phyloP scores from a whole-genome alignment of 768 basidiomycete genomes.

The Lentinula sp. region DNA sequence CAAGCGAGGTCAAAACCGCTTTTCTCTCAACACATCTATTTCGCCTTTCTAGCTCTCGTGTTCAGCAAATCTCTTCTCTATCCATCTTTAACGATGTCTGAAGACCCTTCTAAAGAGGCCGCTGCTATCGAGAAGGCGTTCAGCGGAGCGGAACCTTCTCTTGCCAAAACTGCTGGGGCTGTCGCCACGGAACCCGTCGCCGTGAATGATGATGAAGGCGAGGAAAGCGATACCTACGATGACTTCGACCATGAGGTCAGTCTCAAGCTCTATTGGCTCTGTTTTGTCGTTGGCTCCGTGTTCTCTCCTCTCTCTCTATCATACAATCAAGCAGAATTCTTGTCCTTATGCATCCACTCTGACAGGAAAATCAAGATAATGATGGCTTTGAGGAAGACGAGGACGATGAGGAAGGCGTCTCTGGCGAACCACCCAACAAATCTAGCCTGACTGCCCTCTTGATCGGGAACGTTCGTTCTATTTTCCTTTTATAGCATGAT shows the following conservation, averaged over 20 bases:
- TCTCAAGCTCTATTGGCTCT: background rate
- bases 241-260: conserved; percentile 7
- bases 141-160: background rate
- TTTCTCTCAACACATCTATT: background rate
- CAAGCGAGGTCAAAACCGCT: too few relatives aligned
- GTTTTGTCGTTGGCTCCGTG: too few relatives aligned
- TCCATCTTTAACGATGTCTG: background rate
- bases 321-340: background rate
- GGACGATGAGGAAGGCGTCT: background rate
- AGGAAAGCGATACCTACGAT: conserved; percentile 5
- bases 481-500: background rate
- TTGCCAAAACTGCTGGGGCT: background rate
- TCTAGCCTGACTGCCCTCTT: conserved; percentile 4
- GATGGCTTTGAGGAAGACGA: background rate
- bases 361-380: background rate
- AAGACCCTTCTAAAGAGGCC: background rate
- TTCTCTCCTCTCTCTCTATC: background rate
- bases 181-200: background rate
- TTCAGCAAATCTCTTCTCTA: background rate
- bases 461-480: conserved; percentile 1
- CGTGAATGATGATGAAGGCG: background rate
- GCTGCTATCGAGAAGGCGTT: background rate
- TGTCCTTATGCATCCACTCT: background rate
- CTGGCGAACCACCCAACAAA: background rate
- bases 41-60: background rate